A percentile compares a stretch with the other conserved stretches of the same genome.
Conservation (phyloP, 495 filamentous ascomycete genomes). For the Neurospora discreta region DNA sequence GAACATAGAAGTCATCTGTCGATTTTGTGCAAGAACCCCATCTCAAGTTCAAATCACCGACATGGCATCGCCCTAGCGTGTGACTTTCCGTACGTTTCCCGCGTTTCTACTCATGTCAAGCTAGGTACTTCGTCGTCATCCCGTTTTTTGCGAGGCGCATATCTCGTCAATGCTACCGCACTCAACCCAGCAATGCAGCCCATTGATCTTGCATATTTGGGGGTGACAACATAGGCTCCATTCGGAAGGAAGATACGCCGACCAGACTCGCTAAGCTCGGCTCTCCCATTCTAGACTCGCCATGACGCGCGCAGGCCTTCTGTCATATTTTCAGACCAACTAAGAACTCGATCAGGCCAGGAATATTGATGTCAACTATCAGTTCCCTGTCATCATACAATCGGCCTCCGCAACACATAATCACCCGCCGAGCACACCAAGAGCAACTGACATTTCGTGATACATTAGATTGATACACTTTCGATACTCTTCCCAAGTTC, state of each 20-base stretch:
- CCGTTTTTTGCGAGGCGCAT: neutral
- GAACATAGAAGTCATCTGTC: too few relatives aligned
- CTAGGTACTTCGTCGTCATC: neutral
- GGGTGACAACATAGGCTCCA: neutral
- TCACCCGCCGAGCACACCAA: neutral
- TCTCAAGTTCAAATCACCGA: neutral
- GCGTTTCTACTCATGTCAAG: neutral
- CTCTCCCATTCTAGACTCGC: neutral
- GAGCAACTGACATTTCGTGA: neutral
- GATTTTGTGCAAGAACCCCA: neutral
- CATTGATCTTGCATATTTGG: neutral
- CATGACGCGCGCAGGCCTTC: neutral
- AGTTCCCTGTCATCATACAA: neutral
- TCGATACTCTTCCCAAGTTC: neutral
- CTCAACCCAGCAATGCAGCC: neutral
- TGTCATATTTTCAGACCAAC: neutral
- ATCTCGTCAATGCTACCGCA: neutral
- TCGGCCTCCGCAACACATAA: neutral
- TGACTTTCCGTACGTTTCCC: neutral
- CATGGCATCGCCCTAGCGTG: neutral
- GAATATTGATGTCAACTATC: neutral
- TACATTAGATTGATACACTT: neutral
- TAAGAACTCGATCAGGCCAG: neutral
- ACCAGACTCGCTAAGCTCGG: neutral
- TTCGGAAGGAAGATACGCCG: neutral